Conservation (phyloP, 75 land plant genomes). For the Ceratopteris richardii region DNA sequence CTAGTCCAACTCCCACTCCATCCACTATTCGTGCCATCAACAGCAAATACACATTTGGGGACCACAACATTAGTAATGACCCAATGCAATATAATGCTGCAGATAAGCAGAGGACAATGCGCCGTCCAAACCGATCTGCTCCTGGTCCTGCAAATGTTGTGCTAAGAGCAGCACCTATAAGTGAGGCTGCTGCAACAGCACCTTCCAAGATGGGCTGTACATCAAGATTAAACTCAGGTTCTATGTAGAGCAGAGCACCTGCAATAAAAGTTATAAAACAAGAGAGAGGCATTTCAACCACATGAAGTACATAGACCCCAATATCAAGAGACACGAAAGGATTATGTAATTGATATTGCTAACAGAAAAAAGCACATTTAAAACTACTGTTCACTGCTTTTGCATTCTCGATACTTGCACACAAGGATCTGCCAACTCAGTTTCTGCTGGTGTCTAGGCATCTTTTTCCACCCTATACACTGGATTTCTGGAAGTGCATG, state of each 20-base stretch:
- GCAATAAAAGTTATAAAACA: slow-evolving; percentile 3
- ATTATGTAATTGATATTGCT: too few relatives aligned
- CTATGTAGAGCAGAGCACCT: slow-evolving; percentile 71
- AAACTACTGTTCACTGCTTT: too few relatives aligned
- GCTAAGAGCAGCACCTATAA: slow-evolving; percentile 60
- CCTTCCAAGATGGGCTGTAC: slow-evolving; percentile 50
- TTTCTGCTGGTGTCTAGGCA: too few relatives aligned
- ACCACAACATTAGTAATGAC: slow-evolving; percentile 60
- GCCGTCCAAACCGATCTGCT: slow-evolving; percentile 51
- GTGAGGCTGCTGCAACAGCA: slow-evolving; percentile 58
- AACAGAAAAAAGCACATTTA: too few relatives aligned
- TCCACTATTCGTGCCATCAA: slow-evolving; percentile 48
- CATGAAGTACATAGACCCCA: too few relatives aligned
- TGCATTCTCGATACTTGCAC: too few relatives aligned
- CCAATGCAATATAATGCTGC: slow-evolving; percentile 50
- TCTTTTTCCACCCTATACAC: too few relatives aligned
- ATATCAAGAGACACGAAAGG: too few relatives aligned
- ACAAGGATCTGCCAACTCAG: too few relatives aligned
- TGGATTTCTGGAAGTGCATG: too few relatives aligned
- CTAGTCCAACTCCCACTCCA: slow-evolving; percentile 63
- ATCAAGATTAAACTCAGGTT: slow-evolving; percentile 48
- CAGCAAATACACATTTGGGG: slow-evolving; percentile 61
- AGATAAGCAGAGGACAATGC: slow-evolving; percentile 53
- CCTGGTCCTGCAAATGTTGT: slow-evolving; percentile 59
- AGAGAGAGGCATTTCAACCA: too few relatives aligned